Conservation (phyloP, 257 asterid genomes). For the Solanum tacnaense region DNA sequence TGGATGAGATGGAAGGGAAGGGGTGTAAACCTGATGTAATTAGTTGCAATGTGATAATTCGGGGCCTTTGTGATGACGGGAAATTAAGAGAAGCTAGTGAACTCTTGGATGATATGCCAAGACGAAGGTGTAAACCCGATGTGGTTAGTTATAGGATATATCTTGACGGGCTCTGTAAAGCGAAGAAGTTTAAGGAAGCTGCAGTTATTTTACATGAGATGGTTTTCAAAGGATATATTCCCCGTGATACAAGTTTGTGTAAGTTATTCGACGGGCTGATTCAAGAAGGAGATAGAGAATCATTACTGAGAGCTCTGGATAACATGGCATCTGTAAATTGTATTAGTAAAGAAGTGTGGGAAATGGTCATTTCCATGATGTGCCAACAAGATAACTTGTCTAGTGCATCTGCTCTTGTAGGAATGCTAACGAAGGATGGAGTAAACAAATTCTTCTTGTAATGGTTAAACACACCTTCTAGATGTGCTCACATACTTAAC, state of each 20-base stretch:
- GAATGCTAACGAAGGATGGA: conserved; percentile 13
- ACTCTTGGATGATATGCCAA: conserved; percentile 68
- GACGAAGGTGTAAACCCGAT: conserved; percentile 51
- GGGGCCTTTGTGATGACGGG: conserved; percentile 44
- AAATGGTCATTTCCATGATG: conserved; percentile 27
- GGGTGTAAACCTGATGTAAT: conserved; percentile 57
- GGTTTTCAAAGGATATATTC: conserved; percentile 48
- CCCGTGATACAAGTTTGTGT: conserved; percentile 27
- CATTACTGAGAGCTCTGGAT: conserved; percentile 23
- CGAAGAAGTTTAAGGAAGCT: conserved; percentile 41
- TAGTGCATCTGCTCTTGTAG: conserved; percentile 22
- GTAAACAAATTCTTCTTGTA: background rate
- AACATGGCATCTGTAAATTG: conserved; percentile 35
- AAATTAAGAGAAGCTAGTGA: conserved; percentile 48
- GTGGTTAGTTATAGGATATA: conserved; percentile 50
- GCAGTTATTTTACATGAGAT: conserved; percentile 62
- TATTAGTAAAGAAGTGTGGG: conserved; percentile 47
- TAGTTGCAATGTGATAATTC: conserved; percentile 51
- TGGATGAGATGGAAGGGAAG: conserved; percentile 53
- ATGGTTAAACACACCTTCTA: background rate
- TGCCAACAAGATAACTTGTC: conserved; percentile 15
- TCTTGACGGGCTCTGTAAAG: conserved; percentile 58
- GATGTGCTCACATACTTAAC: background rate
- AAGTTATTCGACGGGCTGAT: conserved; percentile 27
- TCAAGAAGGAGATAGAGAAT: conserved; percentile 17